phyloP scores from a whole-genome alignment of 768 basidiomycete species.

The Grammothele lineata region DNA sequence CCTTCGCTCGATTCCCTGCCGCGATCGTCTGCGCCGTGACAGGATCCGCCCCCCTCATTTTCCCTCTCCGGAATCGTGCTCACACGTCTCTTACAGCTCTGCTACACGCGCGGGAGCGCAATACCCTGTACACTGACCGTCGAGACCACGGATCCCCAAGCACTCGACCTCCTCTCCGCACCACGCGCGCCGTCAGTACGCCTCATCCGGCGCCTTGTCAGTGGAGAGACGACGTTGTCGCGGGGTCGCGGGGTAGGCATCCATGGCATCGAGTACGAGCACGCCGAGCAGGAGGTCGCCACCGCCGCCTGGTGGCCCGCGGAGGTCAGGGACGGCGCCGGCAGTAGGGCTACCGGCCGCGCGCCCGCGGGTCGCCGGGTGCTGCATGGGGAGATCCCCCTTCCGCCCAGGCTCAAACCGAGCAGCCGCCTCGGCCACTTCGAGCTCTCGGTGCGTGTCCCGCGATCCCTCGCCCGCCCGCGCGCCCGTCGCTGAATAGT shows the following conservation, averaged over 20 bases:
- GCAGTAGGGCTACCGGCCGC: not conserved
- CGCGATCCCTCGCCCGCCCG: no score
- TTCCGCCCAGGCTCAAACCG: slow-evolving; percentile 14
- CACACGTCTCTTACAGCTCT: slow-evolving; percentile 8
- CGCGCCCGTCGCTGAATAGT: not conserved
- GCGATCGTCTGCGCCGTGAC: no score
- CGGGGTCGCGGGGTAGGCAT: not conserved
- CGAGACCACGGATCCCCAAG: slow-evolving; percentile 17
- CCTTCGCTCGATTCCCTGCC: not conserved
- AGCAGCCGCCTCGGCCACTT: slow-evolving; percentile 15
- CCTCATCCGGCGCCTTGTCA: slow-evolving; percentile 12
- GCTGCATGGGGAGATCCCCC: slow-evolving; percentile 18
- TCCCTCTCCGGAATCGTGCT: not conserved
- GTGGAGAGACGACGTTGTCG: slow-evolving; percentile 1
- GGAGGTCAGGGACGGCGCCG: not conserved
- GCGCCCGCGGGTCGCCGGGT: slow-evolving; percentile 1
- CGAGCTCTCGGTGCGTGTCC: slow-evolving; percentile 15
- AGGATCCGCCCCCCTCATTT: no score
- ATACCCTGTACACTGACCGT: slow-evolving; percentile 17
- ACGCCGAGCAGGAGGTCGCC: slow-evolving; percentile 5
- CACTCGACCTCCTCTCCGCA: slow-evolving; percentile 18
- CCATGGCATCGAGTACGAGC: slow-evolving; percentile 9
- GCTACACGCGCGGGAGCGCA: slow-evolving; percentile 21
- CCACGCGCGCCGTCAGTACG: slow-evolving; percentile 15
- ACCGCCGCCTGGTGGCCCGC: slow-evolving; percentile 14